Base-by-base conservation (phyloP, 176 grass and related monocot genomes). In the Tillandsia leiboldiana region DNA sequence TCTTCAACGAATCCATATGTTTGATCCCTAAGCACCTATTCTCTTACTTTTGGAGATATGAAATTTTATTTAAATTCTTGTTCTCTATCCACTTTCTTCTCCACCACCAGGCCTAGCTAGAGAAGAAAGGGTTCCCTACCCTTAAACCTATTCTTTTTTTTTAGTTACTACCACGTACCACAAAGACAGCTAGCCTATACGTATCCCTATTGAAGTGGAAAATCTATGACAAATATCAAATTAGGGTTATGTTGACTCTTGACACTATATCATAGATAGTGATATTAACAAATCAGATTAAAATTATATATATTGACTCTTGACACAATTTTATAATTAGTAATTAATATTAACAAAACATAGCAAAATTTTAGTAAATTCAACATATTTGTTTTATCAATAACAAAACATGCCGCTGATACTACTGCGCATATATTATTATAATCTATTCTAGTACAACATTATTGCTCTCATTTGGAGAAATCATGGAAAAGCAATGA, bases 41-140 rank as follows among this genome's bases (percentile, higher is more conserved):
- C 22, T 61, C 52, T 56, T 20, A 61, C 56, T 15, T 59, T 59
- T 14, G 20, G 12, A 17, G 54, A 17, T 18, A 22, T 22, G 54
- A 18, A n/a, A 42, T 42, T 42, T 42, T 42, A 5, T 42, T 42
- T 42, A 42, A 42, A 42, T 42, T n/a, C 54, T 59, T 59, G 54
- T 59, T 59, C 15, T 59, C 54, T 59, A 20, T 59, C 54, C 4
- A 59, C 54, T 23, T 61, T 61, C 56, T n/a, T 61, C 56, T 61
- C 56, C 56, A 61, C 56, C 56, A 61, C 56, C 56, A 61, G 53
- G 56, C 56, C 22, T 18, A 61, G 22, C 22, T 18, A 61, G 22
- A 23, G 56, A 61, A 61, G 56, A 61, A 61, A 18, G 56, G 22
- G 56, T 22, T 61, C 15, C 12, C 7, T 42, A 5, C 33, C 22